Conservation (phyloP, 495 filamentous ascomycete genomes). For the Lepraria neglecta region DNA sequence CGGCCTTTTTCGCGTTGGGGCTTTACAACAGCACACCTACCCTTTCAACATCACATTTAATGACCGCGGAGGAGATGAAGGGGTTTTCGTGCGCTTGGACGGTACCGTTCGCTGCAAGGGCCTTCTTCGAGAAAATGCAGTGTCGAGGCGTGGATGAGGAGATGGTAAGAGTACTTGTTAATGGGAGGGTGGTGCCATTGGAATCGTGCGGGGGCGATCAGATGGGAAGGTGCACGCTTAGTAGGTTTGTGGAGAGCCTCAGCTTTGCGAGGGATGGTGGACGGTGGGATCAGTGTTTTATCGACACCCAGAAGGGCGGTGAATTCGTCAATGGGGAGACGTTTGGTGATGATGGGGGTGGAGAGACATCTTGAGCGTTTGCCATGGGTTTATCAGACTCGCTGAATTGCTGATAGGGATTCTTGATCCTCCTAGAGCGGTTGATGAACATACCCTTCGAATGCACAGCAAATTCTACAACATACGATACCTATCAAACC, state of each 20-base stretch:
- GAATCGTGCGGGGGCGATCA: constrained; percentile 59
- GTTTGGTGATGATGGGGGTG: no score
- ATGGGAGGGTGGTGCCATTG: constrained; percentile 70
- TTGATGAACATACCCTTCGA: no score
- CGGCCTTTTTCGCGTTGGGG: constrained; percentile 65
- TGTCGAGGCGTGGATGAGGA: constrained; percentile 51
- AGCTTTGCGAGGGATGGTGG: constrained; percentile 64
- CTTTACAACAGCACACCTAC: constrained; percentile 57
- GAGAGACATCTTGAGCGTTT: no score
- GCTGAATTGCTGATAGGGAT: no score
- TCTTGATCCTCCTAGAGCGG: no score
- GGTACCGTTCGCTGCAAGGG: constrained; percentile 70
- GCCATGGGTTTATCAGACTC: no score
- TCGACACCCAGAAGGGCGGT: background rate
- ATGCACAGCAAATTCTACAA: no score
- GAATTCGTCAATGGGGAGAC: no score
- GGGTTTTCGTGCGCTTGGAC: constrained; percentile 67
- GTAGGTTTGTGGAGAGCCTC: constrained; percentile 62
- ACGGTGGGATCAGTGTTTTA: constrained; percentile 66
- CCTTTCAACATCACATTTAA: constrained; percentile 43
- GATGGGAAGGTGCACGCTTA: constrained; percentile 59
- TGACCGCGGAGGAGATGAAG: constrained; percentile 39
- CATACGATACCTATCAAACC: no score
- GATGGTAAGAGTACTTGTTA: constrained; percentile 69
- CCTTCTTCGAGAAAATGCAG: constrained; percentile 79